A percentile compares a stretch with the other conserved stretches of the same genome.
Evolutionary conservation across 2,329 filamentous ascomycete genomes (phyloP).

Genomic region (Talaromyces marneffei): DNA sequence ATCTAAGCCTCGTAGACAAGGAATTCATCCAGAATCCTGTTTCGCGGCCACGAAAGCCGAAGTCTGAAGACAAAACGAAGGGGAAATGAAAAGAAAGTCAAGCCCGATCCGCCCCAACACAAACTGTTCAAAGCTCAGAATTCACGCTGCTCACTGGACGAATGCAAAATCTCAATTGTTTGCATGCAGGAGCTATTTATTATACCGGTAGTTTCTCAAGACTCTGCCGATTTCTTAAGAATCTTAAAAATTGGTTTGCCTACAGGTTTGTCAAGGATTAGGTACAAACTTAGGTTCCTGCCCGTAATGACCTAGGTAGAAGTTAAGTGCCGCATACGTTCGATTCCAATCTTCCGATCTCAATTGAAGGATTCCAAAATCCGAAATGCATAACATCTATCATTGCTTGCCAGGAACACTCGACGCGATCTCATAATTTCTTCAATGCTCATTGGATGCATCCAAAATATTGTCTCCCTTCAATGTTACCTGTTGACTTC

Average conservation of each 20-base stretch:
- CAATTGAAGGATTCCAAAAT: neutral
- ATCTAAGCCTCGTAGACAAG: neutral
- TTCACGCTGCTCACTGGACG: neutral
- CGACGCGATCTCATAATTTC: neutral
- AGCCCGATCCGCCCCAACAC: neutral
- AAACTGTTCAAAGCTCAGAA: neutral
- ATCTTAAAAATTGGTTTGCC: too few species aligned
- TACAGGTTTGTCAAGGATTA: too few species aligned
- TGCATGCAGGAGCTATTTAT: too few species aligned
- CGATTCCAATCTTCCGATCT: neutral
- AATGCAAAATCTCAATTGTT: neutral
- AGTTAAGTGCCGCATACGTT: too few species aligned
- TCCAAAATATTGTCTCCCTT: neutral
- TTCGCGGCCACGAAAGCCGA: neutral
- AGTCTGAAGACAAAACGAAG: neutral
- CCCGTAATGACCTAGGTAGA: too few species aligned
- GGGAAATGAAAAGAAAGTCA: neutral
- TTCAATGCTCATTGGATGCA: neutral
- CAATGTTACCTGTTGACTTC: neutral
- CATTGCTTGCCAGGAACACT: neutral
- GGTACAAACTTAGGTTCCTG: too few species aligned
- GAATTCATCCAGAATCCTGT: neutral
- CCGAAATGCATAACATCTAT: neutral
- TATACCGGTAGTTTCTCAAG: too few species aligned
- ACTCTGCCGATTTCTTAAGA: too few species aligned